Evolutionary conservation across 148 eudicot species (phyloP).

Genomic region (Camellia sinensis): DNA sequence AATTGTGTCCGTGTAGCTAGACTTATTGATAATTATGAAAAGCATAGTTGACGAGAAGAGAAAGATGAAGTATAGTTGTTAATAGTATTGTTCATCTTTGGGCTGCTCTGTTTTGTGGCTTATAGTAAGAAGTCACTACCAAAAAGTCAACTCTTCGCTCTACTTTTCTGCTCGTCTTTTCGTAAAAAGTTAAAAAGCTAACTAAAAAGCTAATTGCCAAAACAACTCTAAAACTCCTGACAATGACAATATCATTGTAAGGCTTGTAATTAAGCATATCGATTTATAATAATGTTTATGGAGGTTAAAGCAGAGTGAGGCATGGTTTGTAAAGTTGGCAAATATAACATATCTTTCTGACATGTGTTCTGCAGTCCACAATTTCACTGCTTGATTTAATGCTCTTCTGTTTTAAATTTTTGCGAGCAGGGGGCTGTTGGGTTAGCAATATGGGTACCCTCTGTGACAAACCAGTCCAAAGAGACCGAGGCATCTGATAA

Average conservation of each 20-base stretch:
- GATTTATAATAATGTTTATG: not conserved
- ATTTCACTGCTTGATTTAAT: not conserved
- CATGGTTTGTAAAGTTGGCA: not conserved
- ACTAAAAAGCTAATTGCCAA: not conserved
- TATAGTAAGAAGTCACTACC: no score
- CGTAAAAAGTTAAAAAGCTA: not conserved
- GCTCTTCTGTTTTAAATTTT: not conserved
- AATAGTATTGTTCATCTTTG: no score
- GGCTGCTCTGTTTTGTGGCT: no score
- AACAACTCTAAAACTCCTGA: not conserved
- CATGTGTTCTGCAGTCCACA: conserved; percentile 4
- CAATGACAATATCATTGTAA: not conserved
- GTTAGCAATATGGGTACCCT: conserved; percentile 98
- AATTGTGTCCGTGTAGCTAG: no score
- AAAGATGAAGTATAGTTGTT: no score
- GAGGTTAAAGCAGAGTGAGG: not conserved
- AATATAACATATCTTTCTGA: not conserved
- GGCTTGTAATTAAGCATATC: not conserved
- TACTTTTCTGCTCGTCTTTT: no score
- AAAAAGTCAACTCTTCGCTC: no score
- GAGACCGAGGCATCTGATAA: conserved; percentile 48
- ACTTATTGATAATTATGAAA: no score
- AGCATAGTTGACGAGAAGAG: not conserved
- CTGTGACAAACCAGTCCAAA: conserved; percentile 66
- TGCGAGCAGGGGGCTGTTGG: conserved; percentile 88